These are phyloP conservation scores for Royoungia palumana DNA, from an alignment of 768 basidiomycete species.

Conservation along the genomic window DNA sequence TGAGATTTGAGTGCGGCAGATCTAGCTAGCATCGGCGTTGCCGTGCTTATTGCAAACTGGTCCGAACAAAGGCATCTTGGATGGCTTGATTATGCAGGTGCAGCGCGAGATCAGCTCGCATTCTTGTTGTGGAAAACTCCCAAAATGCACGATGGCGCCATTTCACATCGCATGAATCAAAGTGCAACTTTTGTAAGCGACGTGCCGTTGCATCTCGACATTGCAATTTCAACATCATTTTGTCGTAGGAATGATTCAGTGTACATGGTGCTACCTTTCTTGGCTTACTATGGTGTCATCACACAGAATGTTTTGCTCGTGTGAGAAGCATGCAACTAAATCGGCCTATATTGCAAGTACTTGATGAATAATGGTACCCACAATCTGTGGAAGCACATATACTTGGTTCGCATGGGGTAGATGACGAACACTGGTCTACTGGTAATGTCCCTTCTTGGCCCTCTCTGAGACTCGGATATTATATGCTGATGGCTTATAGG, in stretches of 20 bases:
- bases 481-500: conserved; percentile 39
- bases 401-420: conserved; percentile 52
- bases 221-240: not conserved
- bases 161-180: too few relatives aligned
- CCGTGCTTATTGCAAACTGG: conserved; percentile 63
- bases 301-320: too few relatives aligned
- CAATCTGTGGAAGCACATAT: conserved; percentile 74
- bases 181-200: too few relatives aligned
- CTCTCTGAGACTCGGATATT: not conserved
- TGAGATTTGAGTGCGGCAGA: too few relatives aligned
- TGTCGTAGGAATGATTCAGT: conserved; percentile 66
- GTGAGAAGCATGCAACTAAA: too few relatives aligned
- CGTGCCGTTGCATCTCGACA: too few relatives aligned
- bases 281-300: conserved; percentile 91
- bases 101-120: conserved; percentile 62
- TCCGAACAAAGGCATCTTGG: conserved; percentile 35
- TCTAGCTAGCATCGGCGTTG: too few relatives aligned
- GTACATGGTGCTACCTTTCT: conserved; percentile 85
- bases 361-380: conserved; percentile 48
- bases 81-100: conserved; percentile 55
- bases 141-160: conserved; percentile 68
- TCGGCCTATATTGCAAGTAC: conserved; percentile 64
- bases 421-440: conserved; percentile 78
- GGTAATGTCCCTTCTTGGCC: conserved; percentile 40
- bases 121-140: conserved; percentile 59